Percentiles rank a stretch among this genome's conserved stretches.
Evolutionary conservation across 2,329 filamentous ascomycete species (phyloP).

Genomic region (Chaetomiaceae sp.): DNA sequence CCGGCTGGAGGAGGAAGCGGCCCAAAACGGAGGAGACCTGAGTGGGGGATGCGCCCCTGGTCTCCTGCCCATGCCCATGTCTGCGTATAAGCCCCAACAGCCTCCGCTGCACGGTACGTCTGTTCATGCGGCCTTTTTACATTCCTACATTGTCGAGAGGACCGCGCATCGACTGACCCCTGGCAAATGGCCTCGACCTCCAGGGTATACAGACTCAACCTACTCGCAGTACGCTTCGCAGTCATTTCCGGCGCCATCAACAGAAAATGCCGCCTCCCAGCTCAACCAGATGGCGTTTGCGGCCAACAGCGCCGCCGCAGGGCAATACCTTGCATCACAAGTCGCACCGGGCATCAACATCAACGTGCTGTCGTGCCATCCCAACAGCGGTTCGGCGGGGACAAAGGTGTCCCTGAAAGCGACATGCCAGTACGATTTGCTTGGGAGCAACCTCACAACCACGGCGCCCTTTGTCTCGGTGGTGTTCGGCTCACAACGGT

Average conservation of each 20-base stretch:
- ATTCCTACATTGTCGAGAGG: neutral
- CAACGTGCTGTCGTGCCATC: slow-evolving; percentile 61
- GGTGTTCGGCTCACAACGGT: slow-evolving; percentile 74
- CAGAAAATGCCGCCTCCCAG: slow-evolving; percentile 47
- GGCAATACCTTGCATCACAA: slow-evolving; percentile 61
- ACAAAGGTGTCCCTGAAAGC: slow-evolving; percentile 71
- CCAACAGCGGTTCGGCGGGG: slow-evolving; percentile 61
- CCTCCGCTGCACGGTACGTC: slow-evolving; percentile 77
- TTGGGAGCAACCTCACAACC: slow-evolving; percentile 44
- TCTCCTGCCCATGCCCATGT: slow-evolving; percentile 77
- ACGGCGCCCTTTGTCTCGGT: slow-evolving; percentile 57
- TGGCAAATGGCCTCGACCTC: neutral
- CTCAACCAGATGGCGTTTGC: slow-evolving; percentile 53
- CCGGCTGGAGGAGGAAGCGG: slow-evolving; percentile 52
- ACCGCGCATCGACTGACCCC: slow-evolving; percentile 2
- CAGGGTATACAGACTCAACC: slow-evolving; percentile 40
- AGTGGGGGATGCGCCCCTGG: slow-evolving; percentile 53
- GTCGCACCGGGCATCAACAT: slow-evolving; percentile 51
- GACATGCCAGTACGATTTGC: slow-evolving; percentile 68
- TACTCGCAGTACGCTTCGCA: slow-evolving; percentile 50
- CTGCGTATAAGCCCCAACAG: slow-evolving; percentile 74
- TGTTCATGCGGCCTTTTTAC: too few species aligned
- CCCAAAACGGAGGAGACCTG: slow-evolving; percentile 49
- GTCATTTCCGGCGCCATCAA: slow-evolving; percentile 42
- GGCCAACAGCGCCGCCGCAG: slow-evolving; percentile 55